Base-by-base conservation (phyloP, 1,284 basidiomycete genomes). In the Ceratobasidium sp. region DNA sequence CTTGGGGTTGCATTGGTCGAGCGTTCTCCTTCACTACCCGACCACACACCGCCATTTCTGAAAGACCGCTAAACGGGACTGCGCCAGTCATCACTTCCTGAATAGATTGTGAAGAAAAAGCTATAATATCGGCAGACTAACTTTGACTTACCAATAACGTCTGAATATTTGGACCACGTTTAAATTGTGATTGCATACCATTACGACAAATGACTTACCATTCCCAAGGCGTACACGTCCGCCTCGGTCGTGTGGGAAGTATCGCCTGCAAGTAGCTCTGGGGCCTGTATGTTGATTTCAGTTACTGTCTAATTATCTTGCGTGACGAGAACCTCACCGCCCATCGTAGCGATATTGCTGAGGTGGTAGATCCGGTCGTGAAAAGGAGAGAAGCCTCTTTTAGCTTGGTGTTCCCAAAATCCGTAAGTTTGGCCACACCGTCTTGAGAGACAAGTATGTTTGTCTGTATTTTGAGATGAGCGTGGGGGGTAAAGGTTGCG, bases 201-300 rank as follows among this genome's bases (percentile, higher is more conserved):
- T n/a, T n/a, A n/a, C n/a, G n/a, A n/a, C n/a, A n/a, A n/a, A n/a
- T n/a, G n/a, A 51, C 51, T 24, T 54, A 66, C 64, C 64, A 66
- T 66, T 36, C 64, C 64, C 24, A 66, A 50, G 17, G 48, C 48
- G 45, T 66, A 66, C 22, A 66, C 29, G 33, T 66, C 64, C 36
- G 64, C 6, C 19, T 66, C 31, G 19, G 9, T n/a, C 4, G 64
- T 53, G 22, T 50, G 48, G n/a, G 31, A 8, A 19, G 17, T n/a
- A n/a, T 4, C 8, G n/a, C 51, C 50, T 27, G 36, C 24, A 22
- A 66, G 27, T 22, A 66, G 33, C 31, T 66, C 64, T 11, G 64
- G 64, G 7, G 64, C 64, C 64, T 66, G 29, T n/a, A 19, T 29
- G 8, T 29, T 47, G 31, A 17, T 17, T 14, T 8, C 19, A 6